phyloP scores from a whole-genome alignment of 257 asterid species.

The Ilex aquifolium region DNA sequence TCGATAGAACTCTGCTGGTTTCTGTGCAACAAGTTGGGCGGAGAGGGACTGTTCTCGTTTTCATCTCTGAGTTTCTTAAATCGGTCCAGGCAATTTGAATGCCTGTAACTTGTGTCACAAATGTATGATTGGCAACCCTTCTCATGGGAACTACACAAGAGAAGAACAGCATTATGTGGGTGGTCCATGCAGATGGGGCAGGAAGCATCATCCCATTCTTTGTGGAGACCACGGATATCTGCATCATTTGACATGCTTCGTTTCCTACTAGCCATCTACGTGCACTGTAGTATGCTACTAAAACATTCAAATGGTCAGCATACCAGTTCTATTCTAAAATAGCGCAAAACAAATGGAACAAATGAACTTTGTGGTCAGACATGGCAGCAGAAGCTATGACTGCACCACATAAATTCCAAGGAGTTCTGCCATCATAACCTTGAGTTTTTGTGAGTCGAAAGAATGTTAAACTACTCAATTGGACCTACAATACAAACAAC shows the following conservation, averaged over 20 bases:
- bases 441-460: background rate
- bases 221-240: constrained; percentile 55
- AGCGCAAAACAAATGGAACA: constrained; percentile 10
- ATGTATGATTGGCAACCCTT: constrained; percentile 86
- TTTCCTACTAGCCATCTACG: constrained; percentile 95
- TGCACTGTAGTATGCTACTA: constrained; percentile 61
- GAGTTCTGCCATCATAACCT: background rate
- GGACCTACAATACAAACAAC: background rate
- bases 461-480: background rate
- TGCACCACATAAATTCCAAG: background rate
- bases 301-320: constrained; percentile 40
- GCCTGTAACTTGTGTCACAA: constrained; percentile 92
- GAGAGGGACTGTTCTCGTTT: constrained; percentile 22
- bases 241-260: constrained; percentile 71
- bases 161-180: constrained; percentile 78
- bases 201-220: constrained; percentile 91
- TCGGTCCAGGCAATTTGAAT: constrained; percentile 87
- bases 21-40: constrained; percentile 16
- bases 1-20: constrained; percentile 15
- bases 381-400: constrained; percentile 1
- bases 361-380: constrained; percentile 2
- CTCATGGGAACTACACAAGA: constrained; percentile 79
- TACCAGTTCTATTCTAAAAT: constrained; percentile 8
- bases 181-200: constrained; percentile 95
- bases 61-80: constrained; percentile 65